phyloP scores from a whole-genome alignment of 2,329 filamentous ascomycete species.

The Neocucurbitaria cava region DNA sequence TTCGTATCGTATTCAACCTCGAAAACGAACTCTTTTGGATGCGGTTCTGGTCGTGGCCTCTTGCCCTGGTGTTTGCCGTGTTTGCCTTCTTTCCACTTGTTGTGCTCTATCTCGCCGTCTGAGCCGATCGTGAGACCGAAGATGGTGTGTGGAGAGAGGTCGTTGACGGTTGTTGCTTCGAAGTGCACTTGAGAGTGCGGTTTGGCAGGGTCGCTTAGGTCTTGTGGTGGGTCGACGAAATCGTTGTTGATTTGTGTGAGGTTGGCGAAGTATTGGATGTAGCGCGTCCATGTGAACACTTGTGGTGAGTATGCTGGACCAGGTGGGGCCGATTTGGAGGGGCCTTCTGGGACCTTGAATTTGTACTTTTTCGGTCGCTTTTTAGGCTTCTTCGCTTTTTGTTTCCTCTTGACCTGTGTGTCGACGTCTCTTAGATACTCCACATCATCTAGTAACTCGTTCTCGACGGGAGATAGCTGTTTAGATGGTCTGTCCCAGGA shows the following conservation, averaged over 20 bases:
- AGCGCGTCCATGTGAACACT: slow-evolving; percentile 77
- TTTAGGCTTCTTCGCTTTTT: slow-evolving; percentile 58
- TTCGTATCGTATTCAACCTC: slow-evolving; percentile 88
- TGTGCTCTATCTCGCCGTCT: slow-evolving; percentile 29
- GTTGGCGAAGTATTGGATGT: slow-evolving; percentile 93
- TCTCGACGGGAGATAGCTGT: slow-evolving; percentile 13
- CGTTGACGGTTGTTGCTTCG: slow-evolving; percentile 9
- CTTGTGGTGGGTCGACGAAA: slow-evolving; percentile 44
- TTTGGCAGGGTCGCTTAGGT: not conserved
- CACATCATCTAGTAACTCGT: slow-evolving; percentile 29
- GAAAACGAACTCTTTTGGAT: slow-evolving; percentile 72
- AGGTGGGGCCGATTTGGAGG: slow-evolving; percentile 74
- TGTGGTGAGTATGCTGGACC: slow-evolving; percentile 92
- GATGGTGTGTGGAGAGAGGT: slow-evolving; percentile 20
- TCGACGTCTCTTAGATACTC: slow-evolving; percentile 51
- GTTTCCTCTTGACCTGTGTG: slow-evolving; percentile 54
- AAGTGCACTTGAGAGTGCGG: not conserved
- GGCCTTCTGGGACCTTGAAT: slow-evolving; percentile 69
- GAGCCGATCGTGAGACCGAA: slow-evolving; percentile 39
- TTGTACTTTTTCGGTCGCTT: slow-evolving; percentile 52
- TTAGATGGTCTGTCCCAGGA: not conserved
- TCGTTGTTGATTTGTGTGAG: slow-evolving; percentile 88
- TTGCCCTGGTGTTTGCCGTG: slow-evolving; percentile 65
- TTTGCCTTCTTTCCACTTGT: slow-evolving; percentile 70
- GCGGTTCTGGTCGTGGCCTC: slow-evolving; percentile 57